Percentiles rank a stretch among this genome's conserved stretches.
Evolutionary conservation across 2,329 filamentous ascomycete genomes (phyloP).

Genomic region (Botrytis fragariae): DNA sequence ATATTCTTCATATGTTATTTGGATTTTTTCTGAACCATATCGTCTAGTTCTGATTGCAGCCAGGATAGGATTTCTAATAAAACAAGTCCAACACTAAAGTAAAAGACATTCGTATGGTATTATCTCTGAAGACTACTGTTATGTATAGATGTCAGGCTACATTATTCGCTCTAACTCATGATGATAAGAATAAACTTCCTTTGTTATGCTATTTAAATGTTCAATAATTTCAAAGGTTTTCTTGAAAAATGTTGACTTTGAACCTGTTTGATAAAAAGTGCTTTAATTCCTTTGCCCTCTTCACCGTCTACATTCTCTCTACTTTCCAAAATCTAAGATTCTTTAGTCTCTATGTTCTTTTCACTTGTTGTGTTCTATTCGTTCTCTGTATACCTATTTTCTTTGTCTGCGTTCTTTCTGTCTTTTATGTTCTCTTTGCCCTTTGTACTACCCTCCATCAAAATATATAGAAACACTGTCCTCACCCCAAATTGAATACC

Average conservation of each 20-base stretch:
- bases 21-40: background rate
- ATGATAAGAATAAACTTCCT: background rate
- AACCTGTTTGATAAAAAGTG: background rate
- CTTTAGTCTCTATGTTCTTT: background rate
- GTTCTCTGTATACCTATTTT: background rate
- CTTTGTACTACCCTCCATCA: background rate
- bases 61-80: background rate
- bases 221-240: background rate
- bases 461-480: background rate
- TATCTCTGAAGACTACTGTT: background rate
- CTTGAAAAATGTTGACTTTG: background rate
- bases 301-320: background rate
- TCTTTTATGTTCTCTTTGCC: background rate
- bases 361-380: background rate
- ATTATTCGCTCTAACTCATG: background rate
- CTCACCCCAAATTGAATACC: too few species aligned
- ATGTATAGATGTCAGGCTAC: background rate
- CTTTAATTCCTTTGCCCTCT: background rate
- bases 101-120: background rate
- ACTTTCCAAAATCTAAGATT: background rate
- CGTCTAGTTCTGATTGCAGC: background rate
- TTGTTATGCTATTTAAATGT: background rate
- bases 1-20: background rate
- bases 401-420: background rate
- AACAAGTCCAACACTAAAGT: background rate